Percentiles rank a stretch among this genome's conserved stretches.
Conservation (phyloP, 2,329 filamentous ascomycete species). For the Erysiphe pulchra region DNA sequence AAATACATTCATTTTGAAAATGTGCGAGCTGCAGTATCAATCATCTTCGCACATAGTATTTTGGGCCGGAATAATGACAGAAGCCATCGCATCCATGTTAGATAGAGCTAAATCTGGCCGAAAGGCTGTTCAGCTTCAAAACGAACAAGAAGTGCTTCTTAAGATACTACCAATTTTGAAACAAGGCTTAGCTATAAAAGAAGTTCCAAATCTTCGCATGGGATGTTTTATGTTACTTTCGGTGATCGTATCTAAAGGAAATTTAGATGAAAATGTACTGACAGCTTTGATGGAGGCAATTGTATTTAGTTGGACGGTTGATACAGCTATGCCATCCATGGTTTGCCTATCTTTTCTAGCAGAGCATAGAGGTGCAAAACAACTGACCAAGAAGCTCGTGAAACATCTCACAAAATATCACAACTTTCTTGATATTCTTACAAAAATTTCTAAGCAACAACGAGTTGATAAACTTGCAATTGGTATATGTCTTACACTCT, state of each 20-base stretch:
- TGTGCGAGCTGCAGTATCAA: slow-evolving; percentile 44
- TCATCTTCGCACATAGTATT: slow-evolving; percentile 62
- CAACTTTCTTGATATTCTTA: slow-evolving; percentile 30
- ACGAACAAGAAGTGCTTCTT: slow-evolving; percentile 53
- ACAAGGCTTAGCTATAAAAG: slow-evolving; percentile 49
- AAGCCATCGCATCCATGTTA: slow-evolving; percentile 62
- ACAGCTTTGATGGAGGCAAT: slow-evolving; percentile 77
- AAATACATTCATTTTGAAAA: slow-evolving; percentile 54
- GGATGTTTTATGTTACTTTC: slow-evolving; percentile 81
- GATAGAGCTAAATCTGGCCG: slow-evolving; percentile 55
- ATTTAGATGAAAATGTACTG: slow-evolving; percentile 55
- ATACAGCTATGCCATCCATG: slow-evolving; percentile 48
- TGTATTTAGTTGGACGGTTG: slow-evolving; percentile 46
- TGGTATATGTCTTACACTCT: slow-evolving; percentile 40
- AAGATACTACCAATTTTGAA: slow-evolving; percentile 45
- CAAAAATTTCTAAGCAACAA: slow-evolving; percentile 35
- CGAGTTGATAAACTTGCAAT: slow-evolving; percentile 46
- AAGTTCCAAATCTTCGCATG: slow-evolving; percentile 54
- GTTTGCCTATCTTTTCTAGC: slow-evolving; percentile 61
- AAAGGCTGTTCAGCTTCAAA: slow-evolving; percentile 48
- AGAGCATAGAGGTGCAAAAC: slow-evolving; percentile 46
- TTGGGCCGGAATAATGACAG: slow-evolving; percentile 72
- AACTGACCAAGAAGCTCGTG: slow-evolving; percentile 42
- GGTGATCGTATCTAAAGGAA: slow-evolving; percentile 61
- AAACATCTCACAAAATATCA: slow-evolving; percentile 40